Evolutionary conservation across 306 rosid species (phyloP).

Genomic region (Malus sieversii): DNA sequence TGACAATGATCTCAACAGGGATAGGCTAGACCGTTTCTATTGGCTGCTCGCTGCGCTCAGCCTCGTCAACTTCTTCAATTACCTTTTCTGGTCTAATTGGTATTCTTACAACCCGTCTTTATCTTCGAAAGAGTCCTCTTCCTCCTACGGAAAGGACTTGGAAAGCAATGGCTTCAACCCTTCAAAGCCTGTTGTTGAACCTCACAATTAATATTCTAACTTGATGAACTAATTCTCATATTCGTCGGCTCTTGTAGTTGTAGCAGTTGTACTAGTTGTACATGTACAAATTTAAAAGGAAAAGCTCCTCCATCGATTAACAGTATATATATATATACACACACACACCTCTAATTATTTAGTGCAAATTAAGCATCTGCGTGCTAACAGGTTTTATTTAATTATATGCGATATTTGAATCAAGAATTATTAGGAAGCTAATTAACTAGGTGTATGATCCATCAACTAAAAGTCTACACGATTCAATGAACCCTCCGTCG

Average conservation of each 20-base stretch:
- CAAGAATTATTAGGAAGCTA: not conserved
- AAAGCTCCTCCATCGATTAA: not conserved
- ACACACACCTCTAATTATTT: not conserved
- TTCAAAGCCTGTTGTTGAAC: not conserved
- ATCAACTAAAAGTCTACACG: not conserved
- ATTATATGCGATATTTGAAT: too few relatives aligned
- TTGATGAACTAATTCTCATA: not conserved
- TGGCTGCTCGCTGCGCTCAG: conserved; percentile 57
- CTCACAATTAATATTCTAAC: not conserved
- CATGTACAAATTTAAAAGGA: not conserved
- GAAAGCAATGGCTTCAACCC: conserved; percentile 14
- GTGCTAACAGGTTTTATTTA: not conserved
- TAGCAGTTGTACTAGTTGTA: not conserved
- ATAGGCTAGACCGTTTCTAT: conserved; percentile 46
- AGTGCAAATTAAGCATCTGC: not conserved
- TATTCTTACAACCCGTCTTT: conserved; percentile 30
- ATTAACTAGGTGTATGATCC: not conserved
- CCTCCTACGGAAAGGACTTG: conserved; percentile 3
- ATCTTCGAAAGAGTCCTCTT: not conserved
- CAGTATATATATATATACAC: not conserved
- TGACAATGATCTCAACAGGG: conserved; percentile 48
- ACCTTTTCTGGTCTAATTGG: conserved; percentile 47
- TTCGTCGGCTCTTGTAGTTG: not conserved
- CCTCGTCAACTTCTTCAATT: conserved; percentile 45
- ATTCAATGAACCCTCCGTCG: not conserved